Base-by-base conservation (phyloP, 208 protist genomes). In the Leishmania major region DNA sequence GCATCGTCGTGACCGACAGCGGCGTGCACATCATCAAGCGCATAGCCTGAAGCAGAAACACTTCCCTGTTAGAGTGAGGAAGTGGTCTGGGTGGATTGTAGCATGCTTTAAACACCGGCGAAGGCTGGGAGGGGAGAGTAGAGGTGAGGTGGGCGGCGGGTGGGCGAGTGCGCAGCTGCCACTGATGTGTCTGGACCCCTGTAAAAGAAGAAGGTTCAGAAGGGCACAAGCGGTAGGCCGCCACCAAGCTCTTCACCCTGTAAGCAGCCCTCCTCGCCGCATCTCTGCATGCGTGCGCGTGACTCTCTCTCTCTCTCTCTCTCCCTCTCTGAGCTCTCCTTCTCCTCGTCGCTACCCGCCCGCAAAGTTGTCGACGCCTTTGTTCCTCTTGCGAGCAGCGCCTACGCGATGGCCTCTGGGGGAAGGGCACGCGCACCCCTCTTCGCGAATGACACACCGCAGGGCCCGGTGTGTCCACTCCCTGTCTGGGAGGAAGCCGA, bases 21-120 rank as follows among this genome's bases (percentile, higher is more conserved):
- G 97, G 97, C 35, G 82, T 98, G 47, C 97, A 99, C 83, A 85
- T 99, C 72, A 98, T 99, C 82, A 96, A 97, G 83, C 89, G 96
- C 59, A 92, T 92, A 3, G 94, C 93, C 22, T 98, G 87, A 85
- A n/a, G 66, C 47, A 6, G 35, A 60, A 49, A n/a, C 8, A 19
- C n/a, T 22, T 67, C 22, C 57, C 1, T 13, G 73, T 49, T n/a
- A 45, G 73, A 22, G 73, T 64, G 49, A 47, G 62, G 22, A n/a
- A 67, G 62, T 22, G 62, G 62, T 5, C 31, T 40, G 13, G 62
- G 31, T 3, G 17, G 31, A 67, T 37, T 17, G 31, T n/a, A n/a
- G 8, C 19, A 3, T 67, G 62, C 31, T 22, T 22, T 22, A 25
- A 37, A n/a, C 25, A 40, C 31, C 1, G 3, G 13, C 62, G n/a